These are phyloP conservation scores for Auricularia sp. DNA, from an alignment of 768 basidiomycete species.

Conservation along the genomic window DNA sequence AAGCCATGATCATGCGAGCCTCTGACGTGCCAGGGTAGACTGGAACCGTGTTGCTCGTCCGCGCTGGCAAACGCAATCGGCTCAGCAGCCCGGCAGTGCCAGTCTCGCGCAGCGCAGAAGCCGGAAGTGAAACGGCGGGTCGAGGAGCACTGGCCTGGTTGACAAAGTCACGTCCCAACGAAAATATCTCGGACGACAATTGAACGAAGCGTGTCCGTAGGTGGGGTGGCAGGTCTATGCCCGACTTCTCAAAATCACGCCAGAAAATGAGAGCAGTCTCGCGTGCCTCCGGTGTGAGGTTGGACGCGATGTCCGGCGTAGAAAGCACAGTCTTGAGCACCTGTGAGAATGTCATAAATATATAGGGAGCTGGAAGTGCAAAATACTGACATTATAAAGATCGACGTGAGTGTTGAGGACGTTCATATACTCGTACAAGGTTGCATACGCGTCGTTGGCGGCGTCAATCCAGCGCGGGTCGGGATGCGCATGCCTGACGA, in stretches of 20 bases:
- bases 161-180: conserved; percentile 80
- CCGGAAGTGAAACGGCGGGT: conserved; percentile 57
- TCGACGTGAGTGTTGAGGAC: conserved; percentile 89
- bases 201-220: conserved; percentile 78
- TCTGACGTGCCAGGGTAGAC: conserved; percentile 83
- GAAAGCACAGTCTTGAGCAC: conserved; percentile 60
- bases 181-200: conserved; percentile 79
- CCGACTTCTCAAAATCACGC: conserved; percentile 96
- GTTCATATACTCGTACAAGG: conserved; percentile 95
- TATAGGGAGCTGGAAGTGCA: conserved; percentile 8
- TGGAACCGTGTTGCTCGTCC: conserved; percentile 29
- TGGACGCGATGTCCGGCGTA: conserved; percentile 54
- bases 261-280: conserved; percentile 90
- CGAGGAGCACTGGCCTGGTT: conserved; percentile 53
- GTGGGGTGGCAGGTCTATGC: conserved; percentile 74
- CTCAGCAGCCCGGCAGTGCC: conserved; percentile 17
- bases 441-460: conserved; percentile 82
- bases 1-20: conserved; percentile 88
- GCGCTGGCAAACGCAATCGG: conserved; percentile 2
- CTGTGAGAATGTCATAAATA: conserved; percentile 27
- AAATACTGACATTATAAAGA: conserved; percentile 66
- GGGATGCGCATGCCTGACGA: conserved; percentile 88
- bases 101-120: conserved; percentile 53
- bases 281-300: conserved; percentile 63
- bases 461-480: conserved; percentile 73